Evolutionary conservation across 345 rosid genomes (phyloP).

Genomic region (Populus ilicifolia): DNA sequence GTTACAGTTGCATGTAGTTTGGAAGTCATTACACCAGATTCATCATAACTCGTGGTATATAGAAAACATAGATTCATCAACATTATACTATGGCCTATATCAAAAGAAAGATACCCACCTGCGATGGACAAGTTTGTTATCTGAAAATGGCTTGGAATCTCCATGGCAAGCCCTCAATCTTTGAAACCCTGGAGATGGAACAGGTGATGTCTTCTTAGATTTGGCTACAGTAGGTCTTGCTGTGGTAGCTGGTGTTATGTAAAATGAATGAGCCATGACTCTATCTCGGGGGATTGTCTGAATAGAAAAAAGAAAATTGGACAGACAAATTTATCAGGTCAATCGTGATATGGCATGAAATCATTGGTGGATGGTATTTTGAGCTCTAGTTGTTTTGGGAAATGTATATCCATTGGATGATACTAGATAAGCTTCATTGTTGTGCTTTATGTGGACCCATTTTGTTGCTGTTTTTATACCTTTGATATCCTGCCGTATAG

Average conservation of each 20-base stretch:
- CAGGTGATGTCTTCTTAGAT: not conserved
- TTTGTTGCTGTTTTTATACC: not conserved
- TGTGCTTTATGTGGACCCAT: slow-evolving; percentile 20
- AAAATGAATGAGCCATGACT: slow-evolving; percentile 44
- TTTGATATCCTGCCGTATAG: not conserved
- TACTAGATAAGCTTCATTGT: slow-evolving; percentile 34
- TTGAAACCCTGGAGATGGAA: slow-evolving; percentile 23
- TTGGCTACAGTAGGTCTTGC: slow-evolving; percentile 17
- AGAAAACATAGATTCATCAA: not conserved
- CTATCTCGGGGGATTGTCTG: slow-evolving; percentile 7
- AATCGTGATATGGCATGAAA: slow-evolving; percentile 6
- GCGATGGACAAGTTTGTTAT: slow-evolving; percentile 33
- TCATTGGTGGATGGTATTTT: slow-evolving; percentile 21
- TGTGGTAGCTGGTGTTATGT: slow-evolving; percentile 25
- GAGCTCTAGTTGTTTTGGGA: slow-evolving; percentile 13
- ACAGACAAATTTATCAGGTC: not conserved
- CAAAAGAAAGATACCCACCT: slow-evolving; percentile 24
- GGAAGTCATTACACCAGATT: not conserved
- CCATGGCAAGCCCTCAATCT: slow-evolving; percentile 15
- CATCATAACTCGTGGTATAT: not conserved
- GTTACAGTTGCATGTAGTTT: not conserved
- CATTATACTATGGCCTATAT: not conserved
- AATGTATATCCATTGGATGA: slow-evolving; percentile 40
- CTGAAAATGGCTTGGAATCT: slow-evolving; percentile 6
- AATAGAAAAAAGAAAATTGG: not conserved